phyloP scores from a whole-genome alignment of 2,329 filamentous ascomycete genomes.

The Claviceps quebecensis region DNA sequence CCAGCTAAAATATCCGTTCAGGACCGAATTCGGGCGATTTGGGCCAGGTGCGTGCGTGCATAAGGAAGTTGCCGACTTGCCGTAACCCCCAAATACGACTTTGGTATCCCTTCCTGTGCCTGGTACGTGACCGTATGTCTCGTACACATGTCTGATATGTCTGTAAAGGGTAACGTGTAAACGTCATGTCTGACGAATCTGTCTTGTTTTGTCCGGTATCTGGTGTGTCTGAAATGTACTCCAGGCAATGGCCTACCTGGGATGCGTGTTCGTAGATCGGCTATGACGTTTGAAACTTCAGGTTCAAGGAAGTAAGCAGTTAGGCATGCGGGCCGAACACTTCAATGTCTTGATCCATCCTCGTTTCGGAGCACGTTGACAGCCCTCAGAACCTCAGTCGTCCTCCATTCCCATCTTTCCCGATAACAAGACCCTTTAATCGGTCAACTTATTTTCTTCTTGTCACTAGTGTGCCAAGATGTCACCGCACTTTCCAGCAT shows the following conservation, averaged over 20 bases:
- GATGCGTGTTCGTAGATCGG: neutral
- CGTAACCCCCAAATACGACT: neutral
- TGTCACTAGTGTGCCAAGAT: constrained; percentile 1
- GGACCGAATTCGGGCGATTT: neutral
- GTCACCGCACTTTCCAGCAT: neutral
- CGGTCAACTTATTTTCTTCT: neutral
- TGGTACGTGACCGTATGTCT: neutral
- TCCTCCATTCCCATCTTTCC: neutral
- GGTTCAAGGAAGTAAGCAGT: neutral
- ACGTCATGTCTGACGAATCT: neutral
- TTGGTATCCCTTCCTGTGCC: neutral
- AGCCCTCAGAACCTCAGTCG: neutral
- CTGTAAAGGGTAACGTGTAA: no score
- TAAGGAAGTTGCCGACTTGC: neutral
- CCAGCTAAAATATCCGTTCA: neutral
- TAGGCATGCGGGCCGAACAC: neutral
- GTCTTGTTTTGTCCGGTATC: neutral
- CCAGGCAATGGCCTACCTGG: neutral
- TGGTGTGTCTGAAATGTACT: neutral
- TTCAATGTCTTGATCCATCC: neutral
- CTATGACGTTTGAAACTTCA: neutral
- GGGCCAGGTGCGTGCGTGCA: neutral
- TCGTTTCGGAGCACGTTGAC: neutral
- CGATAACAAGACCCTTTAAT: neutral
- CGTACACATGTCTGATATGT: neutral